These are phyloP conservation scores for Colletotrichum falcatum DNA, from an alignment of 2,329 filamentous ascomycete genomes.

Conservation along the genomic window DNA sequence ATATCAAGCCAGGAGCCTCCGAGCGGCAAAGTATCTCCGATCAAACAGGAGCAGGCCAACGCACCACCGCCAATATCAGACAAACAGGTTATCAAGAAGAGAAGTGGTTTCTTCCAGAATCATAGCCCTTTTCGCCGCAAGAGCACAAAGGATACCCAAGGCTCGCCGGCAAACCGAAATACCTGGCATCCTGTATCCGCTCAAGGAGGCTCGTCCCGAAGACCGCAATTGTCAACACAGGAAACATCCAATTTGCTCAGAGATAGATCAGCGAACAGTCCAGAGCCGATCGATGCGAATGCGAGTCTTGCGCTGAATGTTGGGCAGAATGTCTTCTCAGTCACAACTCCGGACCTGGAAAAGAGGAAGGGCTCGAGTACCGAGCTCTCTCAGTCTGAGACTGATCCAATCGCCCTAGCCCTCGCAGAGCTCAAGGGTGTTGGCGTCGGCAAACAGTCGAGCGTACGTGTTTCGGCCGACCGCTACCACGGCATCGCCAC, in stretches of 20 bases:
- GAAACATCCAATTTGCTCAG: constrained; percentile 53
- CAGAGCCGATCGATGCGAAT: constrained; percentile 89
- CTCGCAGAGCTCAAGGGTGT: constrained; percentile 93
- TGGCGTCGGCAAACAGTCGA: constrained; percentile 79
- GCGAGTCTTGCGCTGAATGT: constrained; percentile 94
- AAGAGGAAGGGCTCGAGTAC: constrained; percentile 52
- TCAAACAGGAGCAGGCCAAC: constrained; percentile 68
- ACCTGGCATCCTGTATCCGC: constrained; percentile 66
- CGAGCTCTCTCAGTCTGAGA: constrained; percentile 67
- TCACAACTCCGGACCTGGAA: constrained; percentile 80
- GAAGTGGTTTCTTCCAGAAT: constrained; percentile 92
- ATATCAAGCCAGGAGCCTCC: constrained; percentile 86
- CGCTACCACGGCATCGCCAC: constrained; percentile 94
- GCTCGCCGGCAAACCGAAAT: constrained; percentile 61
- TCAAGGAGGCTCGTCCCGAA: constrained; percentile 50
- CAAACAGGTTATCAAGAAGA: constrained; percentile 75
- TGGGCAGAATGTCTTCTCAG: constrained; percentile 95
- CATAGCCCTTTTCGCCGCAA: constrained; percentile 93
- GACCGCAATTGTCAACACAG: constrained; percentile 54
- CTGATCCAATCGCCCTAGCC: constrained; percentile 91
- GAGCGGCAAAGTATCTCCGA: constrained; percentile 79
- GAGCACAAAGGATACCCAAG: constrained; percentile 79
- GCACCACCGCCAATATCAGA: constrained; percentile 66
- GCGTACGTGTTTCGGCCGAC: constrained; percentile 90
- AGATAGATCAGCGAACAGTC: constrained; percentile 68